Conservation (phyloP, 2,329 filamentous ascomycete genomes). For the Trichoderma semiorbis region DNA sequence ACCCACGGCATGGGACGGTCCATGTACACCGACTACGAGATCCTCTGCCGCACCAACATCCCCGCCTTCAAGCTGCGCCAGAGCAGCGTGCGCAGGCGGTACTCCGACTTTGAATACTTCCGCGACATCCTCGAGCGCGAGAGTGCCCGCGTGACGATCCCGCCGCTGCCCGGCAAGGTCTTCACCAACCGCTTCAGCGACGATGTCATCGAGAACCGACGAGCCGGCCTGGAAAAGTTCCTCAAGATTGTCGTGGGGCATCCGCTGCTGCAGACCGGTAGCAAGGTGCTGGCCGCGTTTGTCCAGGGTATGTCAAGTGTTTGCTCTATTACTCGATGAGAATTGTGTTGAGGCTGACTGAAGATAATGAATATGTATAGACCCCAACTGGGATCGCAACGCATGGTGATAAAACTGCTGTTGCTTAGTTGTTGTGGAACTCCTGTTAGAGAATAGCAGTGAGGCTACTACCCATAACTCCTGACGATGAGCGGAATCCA, state of each 20-base stretch:
- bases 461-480: background rate
- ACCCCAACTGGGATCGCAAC: conserved; percentile 88
- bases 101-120: conserved; percentile 98
- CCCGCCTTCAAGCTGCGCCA: conserved; percentile 95
- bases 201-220: conserved; percentile 92
- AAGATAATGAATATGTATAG: conserved; percentile 37
- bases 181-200: conserved; percentile 98
- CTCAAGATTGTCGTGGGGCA: conserved; percentile 97
- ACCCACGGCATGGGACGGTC: conserved; percentile 90
- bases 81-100: conserved; percentile 83
- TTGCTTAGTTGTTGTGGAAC: background rate
- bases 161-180: conserved; percentile 92
- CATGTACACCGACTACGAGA: conserved; percentile 99
- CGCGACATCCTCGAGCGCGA: conserved; percentile 97
- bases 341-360: background rate
- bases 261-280: conserved; percentile 92
- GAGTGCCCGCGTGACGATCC: conserved; percentile 89
- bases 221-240: conserved; percentile 90
- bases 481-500: background rate
- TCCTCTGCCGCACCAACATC: conserved; percentile 96
- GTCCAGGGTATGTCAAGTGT: conserved; percentile 69
- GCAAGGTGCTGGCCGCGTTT: conserved; percentile 92
- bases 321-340: background rate
- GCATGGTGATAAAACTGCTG: conserved; percentile 63
- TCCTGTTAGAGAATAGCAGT: background rate